Percentiles rank a stretch among this genome's conserved stretches.
Conservation (phyloP, 164 flowering plant species). For the Malania oleifera region DNA sequence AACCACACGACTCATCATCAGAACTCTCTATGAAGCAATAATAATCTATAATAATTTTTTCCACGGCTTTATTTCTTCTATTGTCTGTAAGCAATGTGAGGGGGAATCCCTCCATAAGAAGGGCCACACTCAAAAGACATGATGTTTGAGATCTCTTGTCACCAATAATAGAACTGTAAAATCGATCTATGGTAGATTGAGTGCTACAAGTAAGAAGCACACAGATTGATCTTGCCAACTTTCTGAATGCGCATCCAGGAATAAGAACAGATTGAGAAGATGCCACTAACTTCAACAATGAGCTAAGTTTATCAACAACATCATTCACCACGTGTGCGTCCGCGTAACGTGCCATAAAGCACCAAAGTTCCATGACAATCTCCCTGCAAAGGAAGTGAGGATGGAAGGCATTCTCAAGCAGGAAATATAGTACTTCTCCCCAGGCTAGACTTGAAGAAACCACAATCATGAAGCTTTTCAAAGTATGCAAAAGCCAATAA, state of each 20-base stretch:
- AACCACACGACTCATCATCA: slow-evolving; percentile 24
- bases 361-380: slow-evolving; percentile 74
- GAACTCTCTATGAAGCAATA: slow-evolving; percentile 45
- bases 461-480: slow-evolving; percentile 66
- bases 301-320: slow-evolving; percentile 48
- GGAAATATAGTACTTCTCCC: slow-evolving; percentile 50
- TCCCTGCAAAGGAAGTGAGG: slow-evolving; percentile 85
- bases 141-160: slow-evolving; percentile 36
- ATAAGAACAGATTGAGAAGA: slow-evolving; percentile 33
- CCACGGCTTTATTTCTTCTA: slow-evolving; percentile 36
- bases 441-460: slow-evolving; percentile 49
- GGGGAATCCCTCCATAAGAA: slow-evolving; percentile 86
- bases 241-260: slow-evolving; percentile 51
- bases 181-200: slow-evolving; percentile 35
- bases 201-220: slow-evolving; percentile 41
- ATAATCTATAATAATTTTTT: slow-evolving; percentile 44
- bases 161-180: slow-evolving; percentile 34
- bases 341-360: slow-evolving; percentile 69
- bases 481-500: slow-evolving; percentile 43
- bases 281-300: slow-evolving; percentile 38
- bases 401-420: slow-evolving; percentile 70
- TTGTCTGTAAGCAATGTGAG: slow-evolving; percentile 53
- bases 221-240: slow-evolving; percentile 65
- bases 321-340: slow-evolving; percentile 41
- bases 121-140: slow-evolving; percentile 34